Conservation (phyloP, 2,329 filamentous ascomycete species). For the Colletotrichum sansevieriae region DNA sequence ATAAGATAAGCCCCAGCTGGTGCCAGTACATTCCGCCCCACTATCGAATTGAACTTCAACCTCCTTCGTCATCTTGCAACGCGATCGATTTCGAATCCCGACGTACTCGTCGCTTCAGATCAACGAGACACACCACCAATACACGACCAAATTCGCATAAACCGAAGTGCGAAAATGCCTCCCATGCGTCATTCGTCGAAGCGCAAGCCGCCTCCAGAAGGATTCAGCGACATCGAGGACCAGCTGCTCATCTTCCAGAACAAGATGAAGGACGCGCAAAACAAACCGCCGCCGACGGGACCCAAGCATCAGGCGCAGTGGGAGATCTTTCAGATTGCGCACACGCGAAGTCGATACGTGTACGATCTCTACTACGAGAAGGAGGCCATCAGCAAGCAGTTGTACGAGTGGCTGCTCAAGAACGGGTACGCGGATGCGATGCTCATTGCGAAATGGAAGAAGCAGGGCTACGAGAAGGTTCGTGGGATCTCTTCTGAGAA, state of each 20-base stretch:
- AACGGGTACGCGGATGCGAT: constrained; percentile 96
- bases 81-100: not conserved
- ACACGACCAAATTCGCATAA: not conserved
- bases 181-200: constrained; percentile 81
- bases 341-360: constrained; percentile 92
- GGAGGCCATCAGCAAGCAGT: constrained; percentile 89
- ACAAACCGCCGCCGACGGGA: constrained; percentile 83
- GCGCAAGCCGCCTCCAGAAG: constrained; percentile 85
- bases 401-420: constrained; percentile 98
- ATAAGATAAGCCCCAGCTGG: constrained; percentile 2
- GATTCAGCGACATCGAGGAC: constrained; percentile 90
- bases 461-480: constrained; percentile 98
- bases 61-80: constrained; percentile 4
- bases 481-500: constrained; percentile 42
- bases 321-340: constrained; percentile 97
- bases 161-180: constrained; percentile 68
- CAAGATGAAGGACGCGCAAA: constrained; percentile 96
- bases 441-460: constrained; percentile 99
- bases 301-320: constrained; percentile 91
- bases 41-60: constrained; percentile 23
- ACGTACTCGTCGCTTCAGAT: not conserved
- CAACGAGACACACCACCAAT: not conserved
- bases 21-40: constrained; percentile 20
- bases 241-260: constrained; percentile 87
- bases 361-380: constrained; percentile 99